Evolutionary conservation across 148 eudicot species (phyloP).

Genomic region (Limonium bicolor): DNA sequence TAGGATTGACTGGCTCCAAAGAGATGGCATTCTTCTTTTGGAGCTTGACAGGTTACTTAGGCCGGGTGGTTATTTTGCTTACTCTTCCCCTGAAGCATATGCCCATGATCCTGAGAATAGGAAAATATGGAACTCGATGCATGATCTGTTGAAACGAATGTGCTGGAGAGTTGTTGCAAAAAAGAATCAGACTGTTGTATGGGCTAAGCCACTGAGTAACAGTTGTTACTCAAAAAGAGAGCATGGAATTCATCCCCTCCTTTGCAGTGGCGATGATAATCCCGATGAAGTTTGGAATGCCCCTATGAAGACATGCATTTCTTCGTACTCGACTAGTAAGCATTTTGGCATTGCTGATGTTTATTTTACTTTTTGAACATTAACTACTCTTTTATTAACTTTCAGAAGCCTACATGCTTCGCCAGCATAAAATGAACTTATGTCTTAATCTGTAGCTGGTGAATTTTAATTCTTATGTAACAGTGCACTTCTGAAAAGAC

Average conservation of each 20-base stretch:
- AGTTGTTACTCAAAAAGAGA: slow-evolving; percentile 49
- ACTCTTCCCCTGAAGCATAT: slow-evolving; percentile 77
- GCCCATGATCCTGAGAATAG: slow-evolving; percentile 52
- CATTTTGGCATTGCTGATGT: slow-evolving; percentile 3
- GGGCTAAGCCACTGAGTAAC: slow-evolving; percentile 58
- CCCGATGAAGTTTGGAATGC: slow-evolving; percentile 66
- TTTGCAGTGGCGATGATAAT: slow-evolving; percentile 42
- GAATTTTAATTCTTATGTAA: no score
- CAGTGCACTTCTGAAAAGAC: no score
- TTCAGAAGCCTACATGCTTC: no score
- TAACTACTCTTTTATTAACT: no score
- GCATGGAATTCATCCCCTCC: slow-evolving; percentile 28
- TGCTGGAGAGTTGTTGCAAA: slow-evolving; percentile 72
- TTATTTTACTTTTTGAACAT: background rate
- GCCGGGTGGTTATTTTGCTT: slow-evolving; percentile 71
- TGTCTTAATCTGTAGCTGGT: no score
- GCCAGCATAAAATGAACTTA: no score
- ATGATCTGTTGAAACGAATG: slow-evolving; percentile 44
- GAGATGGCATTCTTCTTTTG: slow-evolving; percentile 52
- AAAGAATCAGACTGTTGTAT: slow-evolving; percentile 60
- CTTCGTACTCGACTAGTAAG: slow-evolving; percentile 50
- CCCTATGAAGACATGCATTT: slow-evolving; percentile 51
- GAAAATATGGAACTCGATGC: slow-evolving; percentile 51
- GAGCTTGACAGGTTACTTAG: slow-evolving; percentile 60
- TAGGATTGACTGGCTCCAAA: slow-evolving; percentile 80